These are phyloP conservation scores for Geotrichum europaeum DNA, from an alignment of 1,139 yeast species.

Conservation along the genomic window DNA sequence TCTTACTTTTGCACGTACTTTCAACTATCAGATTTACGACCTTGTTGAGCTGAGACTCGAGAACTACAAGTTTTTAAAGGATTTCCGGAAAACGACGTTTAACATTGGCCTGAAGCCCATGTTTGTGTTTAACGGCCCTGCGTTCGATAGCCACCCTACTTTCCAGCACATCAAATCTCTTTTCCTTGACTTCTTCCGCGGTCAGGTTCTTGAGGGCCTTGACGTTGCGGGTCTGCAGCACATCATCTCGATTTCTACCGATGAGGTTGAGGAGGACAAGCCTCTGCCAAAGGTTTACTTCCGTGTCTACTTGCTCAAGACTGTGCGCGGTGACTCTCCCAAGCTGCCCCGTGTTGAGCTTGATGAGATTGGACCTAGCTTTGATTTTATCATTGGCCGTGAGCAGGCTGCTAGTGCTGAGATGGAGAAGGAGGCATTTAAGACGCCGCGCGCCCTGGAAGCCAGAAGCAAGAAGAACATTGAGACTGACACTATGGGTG, in stretches of 20 bases:
- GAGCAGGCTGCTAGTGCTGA: constrained; percentile 80
- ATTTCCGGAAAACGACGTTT: constrained; percentile 71
- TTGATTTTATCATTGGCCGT: constrained; percentile 90
- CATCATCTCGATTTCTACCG: constrained; percentile 76
- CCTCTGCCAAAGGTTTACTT: constrained; percentile 75
- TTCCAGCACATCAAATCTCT: constrained; percentile 81
- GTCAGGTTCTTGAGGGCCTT: constrained; percentile 70
- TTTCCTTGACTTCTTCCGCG: constrained; percentile 87
- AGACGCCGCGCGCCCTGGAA: constrained; percentile 75
- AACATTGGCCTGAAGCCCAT: constrained; percentile 89
- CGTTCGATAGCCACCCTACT: constrained; percentile 83
- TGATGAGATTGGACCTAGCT: constrained; percentile 93
- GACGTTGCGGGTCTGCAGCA: constrained; percentile 95
- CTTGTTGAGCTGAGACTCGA: constrained; percentile 85
- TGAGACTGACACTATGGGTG: constrained; percentile 85
- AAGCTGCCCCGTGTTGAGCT: constrained; percentile 90
- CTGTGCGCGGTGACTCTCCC: constrained; percentile 70
- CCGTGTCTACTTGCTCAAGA: constrained; percentile 82
- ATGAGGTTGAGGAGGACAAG: constrained; percentile 61
- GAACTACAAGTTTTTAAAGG: constrained; percentile 63
- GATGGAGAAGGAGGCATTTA: constrained; percentile 81
- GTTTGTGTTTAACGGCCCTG: constrained; percentile 89
- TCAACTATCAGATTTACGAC: constrained; percentile 83
- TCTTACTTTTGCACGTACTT: constrained; percentile 79
- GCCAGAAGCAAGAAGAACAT: constrained; percentile 85